Percentiles rank a stretch among this genome's conserved stretches.
Evolutionary conservation across 2,329 filamentous ascomycete genomes (phyloP).

Genomic region (Pseudogymnoascus sp.): DNA sequence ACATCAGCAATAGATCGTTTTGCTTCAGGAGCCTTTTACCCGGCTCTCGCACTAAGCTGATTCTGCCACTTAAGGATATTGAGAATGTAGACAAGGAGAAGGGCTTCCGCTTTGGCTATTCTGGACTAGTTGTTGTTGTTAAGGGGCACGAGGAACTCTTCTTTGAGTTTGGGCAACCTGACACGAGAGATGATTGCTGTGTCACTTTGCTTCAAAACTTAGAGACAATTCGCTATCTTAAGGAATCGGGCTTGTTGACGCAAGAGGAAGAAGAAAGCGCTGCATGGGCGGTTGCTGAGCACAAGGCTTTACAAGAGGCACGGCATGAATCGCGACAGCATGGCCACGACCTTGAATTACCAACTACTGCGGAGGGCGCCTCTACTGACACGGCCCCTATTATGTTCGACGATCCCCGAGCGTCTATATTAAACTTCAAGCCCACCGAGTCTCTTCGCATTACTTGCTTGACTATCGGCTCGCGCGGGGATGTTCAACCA

Average conservation of each 20-base stretch:
- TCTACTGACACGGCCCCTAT: constrained; percentile 59
- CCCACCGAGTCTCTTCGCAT: constrained; percentile 70
- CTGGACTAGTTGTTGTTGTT: constrained; percentile 86
- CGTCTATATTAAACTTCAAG: constrained; percentile 87
- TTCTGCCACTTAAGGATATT: constrained; percentile 82
- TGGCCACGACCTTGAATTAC: constrained; percentile 42
- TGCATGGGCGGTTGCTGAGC: constrained; percentile 69
- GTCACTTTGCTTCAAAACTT: constrained; percentile 71
- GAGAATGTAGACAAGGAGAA: constrained; percentile 93
- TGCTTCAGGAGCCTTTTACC: constrained; percentile 90
- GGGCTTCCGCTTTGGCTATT: constrained; percentile 85
- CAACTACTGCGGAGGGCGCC: constrained; percentile 36
- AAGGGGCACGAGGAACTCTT: constrained; percentile 92
- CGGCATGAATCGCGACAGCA: constrained; percentile 43
- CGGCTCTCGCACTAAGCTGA: constrained; percentile 84
- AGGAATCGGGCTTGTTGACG: constrained; percentile 59
- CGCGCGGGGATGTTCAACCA: constrained; percentile 89
- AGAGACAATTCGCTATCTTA: constrained; percentile 61
- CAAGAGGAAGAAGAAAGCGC: constrained; percentile 62
- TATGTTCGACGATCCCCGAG: constrained; percentile 79
- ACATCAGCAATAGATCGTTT: constrained; percentile 77
- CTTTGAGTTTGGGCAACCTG: constrained; percentile 77
- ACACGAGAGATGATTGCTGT: constrained; percentile 79
- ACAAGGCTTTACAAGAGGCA: constrained; percentile 70
- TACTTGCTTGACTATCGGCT: constrained; percentile 92